Percentiles rank a stretch among this genome's conserved stretches.
These are phyloP conservation scores for Aspergillus carbonarius DNA, from an alignment of 2,329 filamentous ascomycete species.

Conservation along the genomic window DNA sequence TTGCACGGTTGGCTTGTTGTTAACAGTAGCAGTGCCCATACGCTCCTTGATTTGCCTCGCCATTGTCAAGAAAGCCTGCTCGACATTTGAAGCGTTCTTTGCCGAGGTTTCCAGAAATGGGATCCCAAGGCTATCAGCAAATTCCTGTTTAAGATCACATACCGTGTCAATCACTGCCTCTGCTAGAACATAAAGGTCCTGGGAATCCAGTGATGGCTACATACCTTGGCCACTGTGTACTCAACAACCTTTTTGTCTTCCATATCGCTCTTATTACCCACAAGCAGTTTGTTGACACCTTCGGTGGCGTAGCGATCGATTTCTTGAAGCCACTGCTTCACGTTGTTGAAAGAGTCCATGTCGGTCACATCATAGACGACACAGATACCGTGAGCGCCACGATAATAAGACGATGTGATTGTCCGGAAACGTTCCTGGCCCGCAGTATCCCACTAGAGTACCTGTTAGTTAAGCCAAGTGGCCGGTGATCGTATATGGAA, in stretches of 20 bases:
- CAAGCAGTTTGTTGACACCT: slow-evolving; percentile 98
- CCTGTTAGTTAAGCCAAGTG: slow-evolving; percentile 15
- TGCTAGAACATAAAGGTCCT: neutral
- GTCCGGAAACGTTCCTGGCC: slow-evolving; percentile 99
- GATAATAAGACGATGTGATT: slow-evolving; percentile 99
- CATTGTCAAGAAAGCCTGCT: slow-evolving; percentile 99
- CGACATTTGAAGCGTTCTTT: slow-evolving; percentile 99
- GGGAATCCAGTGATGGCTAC: slow-evolving; percentile 24
- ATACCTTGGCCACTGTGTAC: slow-evolving; percentile 98
- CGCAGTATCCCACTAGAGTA: slow-evolving; percentile 89
- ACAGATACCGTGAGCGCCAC: slow-evolving; percentile 97
- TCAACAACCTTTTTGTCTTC: slow-evolving; percentile 99
- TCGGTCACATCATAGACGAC: slow-evolving; percentile 99
- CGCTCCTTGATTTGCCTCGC: slow-evolving; percentile 99
- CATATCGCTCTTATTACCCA: slow-evolving; percentile 99
- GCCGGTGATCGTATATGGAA: neutral
- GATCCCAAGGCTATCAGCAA: slow-evolving; percentile 96
- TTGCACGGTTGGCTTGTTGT: slow-evolving; percentile 97
- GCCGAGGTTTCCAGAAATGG: slow-evolving; percentile 99
- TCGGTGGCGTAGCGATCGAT: slow-evolving; percentile 99
- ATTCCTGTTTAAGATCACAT: slow-evolving; percentile 65
- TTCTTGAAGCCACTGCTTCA: slow-evolving; percentile 99
- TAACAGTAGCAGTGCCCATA: slow-evolving; percentile 96
- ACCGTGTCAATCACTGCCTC: slow-evolving; percentile 7
- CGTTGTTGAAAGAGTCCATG: slow-evolving; percentile 99